phyloP scores from a whole-genome alignment of 1,139 yeast species.

The Wickerhamiella pararugosa region DNA sequence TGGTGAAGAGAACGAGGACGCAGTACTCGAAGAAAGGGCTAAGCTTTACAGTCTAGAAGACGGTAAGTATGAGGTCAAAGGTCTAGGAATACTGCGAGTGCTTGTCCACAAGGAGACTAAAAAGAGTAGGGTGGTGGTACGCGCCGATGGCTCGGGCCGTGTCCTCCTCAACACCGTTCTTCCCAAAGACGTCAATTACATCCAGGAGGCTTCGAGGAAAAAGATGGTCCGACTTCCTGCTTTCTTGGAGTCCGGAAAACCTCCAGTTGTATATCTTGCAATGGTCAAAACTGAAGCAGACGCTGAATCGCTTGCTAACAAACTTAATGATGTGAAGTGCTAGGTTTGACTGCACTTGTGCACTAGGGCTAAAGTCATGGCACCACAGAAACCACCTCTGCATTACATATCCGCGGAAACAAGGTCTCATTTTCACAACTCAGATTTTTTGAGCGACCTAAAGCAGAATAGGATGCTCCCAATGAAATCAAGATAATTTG shows the following conservation, averaged over 20 bases:
- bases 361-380: too few species aligned
- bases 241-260: conserved; percentile 30
- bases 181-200: conserved; percentile 40
- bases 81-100: conserved; percentile 71
- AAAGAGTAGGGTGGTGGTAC: conserved; percentile 56
- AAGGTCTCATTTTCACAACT: too few species aligned
- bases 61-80: conserved; percentile 30
- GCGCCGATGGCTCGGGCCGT: conserved; percentile 82
- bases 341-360: not conserved
- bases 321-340: conserved; percentile 32
- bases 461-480: too few species aligned
- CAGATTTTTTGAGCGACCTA: too few species aligned
- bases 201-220: conserved; percentile 16
- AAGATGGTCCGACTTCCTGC: conserved; percentile 41
- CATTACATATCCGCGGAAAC: too few species aligned
- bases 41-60: conserved; percentile 47
- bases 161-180: conserved; percentile 56
- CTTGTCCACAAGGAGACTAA: conserved; percentile 41
- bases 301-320: conserved; percentile 45
- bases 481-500: not conserved
- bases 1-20: conserved; percentile 77
- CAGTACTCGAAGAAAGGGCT: conserved; percentile 49
- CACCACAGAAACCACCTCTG: too few species aligned
- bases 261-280: conserved; percentile 45
- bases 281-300: conserved; percentile 61